These are phyloP conservation scores for Aspergillus aculeatinus DNA, from an alignment of 2,329 filamentous ascomycete genomes.

Conservation along the genomic window DNA sequence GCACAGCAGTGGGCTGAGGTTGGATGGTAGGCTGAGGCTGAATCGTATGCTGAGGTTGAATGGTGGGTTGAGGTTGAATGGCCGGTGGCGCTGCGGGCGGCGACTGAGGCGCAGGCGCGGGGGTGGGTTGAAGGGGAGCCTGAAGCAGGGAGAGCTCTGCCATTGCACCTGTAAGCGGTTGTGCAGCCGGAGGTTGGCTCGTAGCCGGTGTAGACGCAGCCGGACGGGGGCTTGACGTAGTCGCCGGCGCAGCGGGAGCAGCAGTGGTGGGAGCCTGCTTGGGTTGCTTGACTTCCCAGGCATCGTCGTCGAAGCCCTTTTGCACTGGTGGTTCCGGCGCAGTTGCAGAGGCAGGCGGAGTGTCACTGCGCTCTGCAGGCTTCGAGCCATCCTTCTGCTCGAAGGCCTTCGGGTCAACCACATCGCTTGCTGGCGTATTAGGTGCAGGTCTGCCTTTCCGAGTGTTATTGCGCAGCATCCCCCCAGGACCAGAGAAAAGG, in stretches of 20 bases:
- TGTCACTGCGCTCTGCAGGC: slow-evolving; percentile 42
- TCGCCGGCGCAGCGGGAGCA: slow-evolving; percentile 41
- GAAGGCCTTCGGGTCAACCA: slow-evolving; percentile 84
- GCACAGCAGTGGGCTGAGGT: slow-evolving; percentile 34
- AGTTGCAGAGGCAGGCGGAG: slow-evolving; percentile 51
- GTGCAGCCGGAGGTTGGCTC: slow-evolving; percentile 25
- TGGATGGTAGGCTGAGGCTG: neutral
- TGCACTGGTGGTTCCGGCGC: slow-evolving; percentile 49
- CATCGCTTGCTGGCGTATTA: slow-evolving; percentile 78
- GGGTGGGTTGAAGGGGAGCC: slow-evolving; percentile 57
- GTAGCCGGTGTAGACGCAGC: slow-evolving; percentile 37
- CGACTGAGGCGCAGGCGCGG: slow-evolving; percentile 48
- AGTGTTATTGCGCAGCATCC: slow-evolving; percentile 88
- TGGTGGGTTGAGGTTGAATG: slow-evolving; percentile 26
- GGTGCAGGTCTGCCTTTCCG: slow-evolving; percentile 86
- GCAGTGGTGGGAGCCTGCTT: slow-evolving; percentile 50
- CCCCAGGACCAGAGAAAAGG: slow-evolving; percentile 91
- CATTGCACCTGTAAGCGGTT: slow-evolving; percentile 65
- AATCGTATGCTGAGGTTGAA: slow-evolving; percentile 34
- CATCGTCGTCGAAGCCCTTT: slow-evolving; percentile 88
- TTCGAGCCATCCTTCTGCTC: slow-evolving; percentile 59
- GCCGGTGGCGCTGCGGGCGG: slow-evolving; percentile 39
- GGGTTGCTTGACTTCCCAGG: slow-evolving; percentile 90
- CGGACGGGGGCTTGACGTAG: slow-evolving; percentile 25
- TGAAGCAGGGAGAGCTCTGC: slow-evolving; percentile 66